Evolutionary conservation across 2,329 filamentous ascomycete genomes (phyloP), one percentile per base, ranked within the genome.

Genomic region (Exophiala calicioides): DNA sequence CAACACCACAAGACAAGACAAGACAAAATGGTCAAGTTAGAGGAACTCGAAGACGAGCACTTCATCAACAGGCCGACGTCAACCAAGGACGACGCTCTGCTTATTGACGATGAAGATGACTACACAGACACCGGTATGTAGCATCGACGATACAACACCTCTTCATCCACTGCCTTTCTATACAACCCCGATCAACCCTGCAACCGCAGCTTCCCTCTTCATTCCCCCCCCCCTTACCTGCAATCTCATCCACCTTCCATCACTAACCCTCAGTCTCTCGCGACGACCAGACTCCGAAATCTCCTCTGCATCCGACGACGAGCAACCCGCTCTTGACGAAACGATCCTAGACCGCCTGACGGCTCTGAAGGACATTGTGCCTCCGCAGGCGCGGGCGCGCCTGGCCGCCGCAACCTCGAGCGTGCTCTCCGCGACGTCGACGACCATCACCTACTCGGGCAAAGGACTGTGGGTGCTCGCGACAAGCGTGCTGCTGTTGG

Each of bases 1-100:
- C n/a, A n/a, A n/a, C n/a, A n/a, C n/a, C n/a, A n/a, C n/a, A n/a
- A n/a, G n/a, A n/a, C n/a, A n/a, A n/a, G n/a, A n/a, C n/a, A n/a
- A n/a, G n/a, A n/a, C 47, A 60, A 52, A 62, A 96, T 97, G 91
- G 91, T 97, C 71, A 89, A 91, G 73, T 88, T 97, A 67, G 88
- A 89, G 67, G 91, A 97, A 78, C 91, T 97, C 65, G 85, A 94
- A 68, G 91, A 97, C 68, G 90, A 96, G 79, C 88, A 94, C 73
- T 95, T 96, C 77, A 78, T 85, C 73, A 76, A 81, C 68, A 84
- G 86, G 70, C 73, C 78, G 59, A 84, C 86, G 63, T 73, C 82
- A 53, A 66, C 69, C 57, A 76, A 77, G 58, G 76, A 80, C 47
- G 81, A 84, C 50, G 84, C 64, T 36, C 64, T 73, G 44, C 59